A percentile compares a stretch with the other conserved stretches of the same genome.
Conservation (phyloP, 108 stramenopile genomes). For the Discostella stelligeroides region DNA sequence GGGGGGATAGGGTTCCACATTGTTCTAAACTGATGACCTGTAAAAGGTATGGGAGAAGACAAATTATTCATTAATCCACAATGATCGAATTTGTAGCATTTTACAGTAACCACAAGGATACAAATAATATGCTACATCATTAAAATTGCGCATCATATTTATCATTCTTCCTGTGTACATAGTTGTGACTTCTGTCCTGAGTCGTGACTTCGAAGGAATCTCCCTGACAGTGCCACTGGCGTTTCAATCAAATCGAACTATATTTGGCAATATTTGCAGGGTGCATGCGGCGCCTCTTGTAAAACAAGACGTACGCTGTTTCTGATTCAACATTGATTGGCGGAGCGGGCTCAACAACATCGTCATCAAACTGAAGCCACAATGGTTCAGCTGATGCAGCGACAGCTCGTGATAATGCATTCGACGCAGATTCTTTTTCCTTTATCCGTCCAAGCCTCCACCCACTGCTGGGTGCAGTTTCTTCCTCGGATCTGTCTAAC, state of each 20-base stretch:
- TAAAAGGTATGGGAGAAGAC: no score
- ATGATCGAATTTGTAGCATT: no score
- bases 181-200: no score
- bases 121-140: no score
- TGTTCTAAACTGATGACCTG: no score
- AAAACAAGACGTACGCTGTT: constrained; percentile 94
- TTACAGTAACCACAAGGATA: no score
- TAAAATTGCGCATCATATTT: no score
- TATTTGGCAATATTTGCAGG: constrained; percentile 87
- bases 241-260: constrained; percentile 61
- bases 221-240: no score
- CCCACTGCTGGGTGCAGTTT: constrained; percentile 50
- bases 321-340: constrained; percentile 85
- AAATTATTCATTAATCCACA: no score
- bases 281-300: constrained; percentile 81
- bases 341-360: constrained; percentile 87
- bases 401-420: constrained; percentile 57
- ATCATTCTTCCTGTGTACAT: no score
- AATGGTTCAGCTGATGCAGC: constrained; percentile 78
- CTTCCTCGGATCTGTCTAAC: constrained; percentile 46
- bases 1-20: no score
- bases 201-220: no score
- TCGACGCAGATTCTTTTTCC: constrained; percentile 64
- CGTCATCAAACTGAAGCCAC: constrained; percentile 97
- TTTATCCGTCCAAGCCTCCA: constrained; percentile 75